Evolutionary conservation across 352 stramenopile genomes (phyloP).

Genomic region (Phytophthora parvispora): DNA sequence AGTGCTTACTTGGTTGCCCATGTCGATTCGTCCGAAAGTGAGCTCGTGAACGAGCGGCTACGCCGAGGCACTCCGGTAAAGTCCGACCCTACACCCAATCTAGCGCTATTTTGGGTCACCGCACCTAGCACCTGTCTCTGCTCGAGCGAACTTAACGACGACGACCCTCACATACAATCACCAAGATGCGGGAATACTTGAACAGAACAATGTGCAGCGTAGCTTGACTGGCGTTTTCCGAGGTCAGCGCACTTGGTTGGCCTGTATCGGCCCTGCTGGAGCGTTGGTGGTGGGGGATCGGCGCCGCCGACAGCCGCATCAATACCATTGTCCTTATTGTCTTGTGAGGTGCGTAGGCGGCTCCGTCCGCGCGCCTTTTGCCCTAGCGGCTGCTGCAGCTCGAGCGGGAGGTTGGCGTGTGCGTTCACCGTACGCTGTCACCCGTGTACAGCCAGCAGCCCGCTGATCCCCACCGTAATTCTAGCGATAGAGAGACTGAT

Average conservation of each 20-base stretch:
- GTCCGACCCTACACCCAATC: not conserved
- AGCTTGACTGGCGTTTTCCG: slow-evolving; percentile 24
- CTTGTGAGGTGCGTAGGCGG: slow-evolving; percentile 69
- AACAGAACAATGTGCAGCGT: slow-evolving; percentile 12
- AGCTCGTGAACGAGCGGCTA: slow-evolving; percentile 20
- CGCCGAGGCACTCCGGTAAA: not conserved
- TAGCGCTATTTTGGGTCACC: not conserved
- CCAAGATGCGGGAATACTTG: slow-evolving; percentile 35
- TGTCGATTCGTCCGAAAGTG: slow-evolving; percentile 29
- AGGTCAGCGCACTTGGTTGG: slow-evolving; percentile 42
- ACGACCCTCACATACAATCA: slow-evolving; percentile 4
- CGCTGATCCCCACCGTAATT: not conserved
- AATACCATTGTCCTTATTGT: slow-evolving; percentile 82
- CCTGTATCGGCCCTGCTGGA: slow-evolving; percentile 10
- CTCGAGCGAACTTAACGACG: slow-evolving; percentile 3
- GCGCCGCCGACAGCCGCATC: not conserved
- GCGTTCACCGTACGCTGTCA: not conserved
- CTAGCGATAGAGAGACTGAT: not conserved
- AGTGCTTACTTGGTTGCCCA: slow-evolving; percentile 80
- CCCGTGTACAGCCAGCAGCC: not conserved
- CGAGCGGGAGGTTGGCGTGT: not conserved
- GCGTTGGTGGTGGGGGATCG: slow-evolving; percentile 27
- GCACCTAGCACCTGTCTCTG: slow-evolving; percentile 13
- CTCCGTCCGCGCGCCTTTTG: slow-evolving; percentile 1
- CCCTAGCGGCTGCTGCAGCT: not conserved